Percentiles rank a stretch among this genome's conserved stretches.
phyloP scores from a whole-genome alignment of 2,329 filamentous ascomycete genomes.

The Fusarium hainanense region DNA sequence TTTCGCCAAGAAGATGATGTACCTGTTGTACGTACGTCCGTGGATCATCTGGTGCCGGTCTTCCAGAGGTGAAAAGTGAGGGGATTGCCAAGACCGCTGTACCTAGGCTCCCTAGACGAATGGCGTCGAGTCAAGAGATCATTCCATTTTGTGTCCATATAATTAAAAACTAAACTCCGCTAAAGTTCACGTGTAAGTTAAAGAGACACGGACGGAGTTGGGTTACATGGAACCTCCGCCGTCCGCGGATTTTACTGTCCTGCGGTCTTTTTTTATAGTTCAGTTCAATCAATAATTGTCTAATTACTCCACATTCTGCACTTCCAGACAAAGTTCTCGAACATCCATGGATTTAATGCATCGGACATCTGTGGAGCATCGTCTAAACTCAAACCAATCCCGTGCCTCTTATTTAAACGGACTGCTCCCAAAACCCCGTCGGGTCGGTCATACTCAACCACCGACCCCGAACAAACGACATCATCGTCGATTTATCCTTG shows the following conservation, averaged over 20 bases:
- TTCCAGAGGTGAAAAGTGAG: constrained; percentile 11
- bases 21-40: not conserved
- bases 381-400: constrained; percentile 19
- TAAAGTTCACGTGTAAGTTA: not conserved
- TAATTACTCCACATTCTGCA: not conserved
- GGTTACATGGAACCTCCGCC: constrained; percentile 2
- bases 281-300: not conserved
- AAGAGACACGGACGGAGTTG: constrained; percentile 4
- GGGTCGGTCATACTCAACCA: constrained; percentile 23
- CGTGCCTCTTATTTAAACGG: constrained; percentile 1
- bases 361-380: constrained; percentile 13
- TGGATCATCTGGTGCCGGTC: constrained; percentile 28
- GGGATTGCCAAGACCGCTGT: constrained; percentile 12
- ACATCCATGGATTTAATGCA: constrained; percentile 11
- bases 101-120: constrained; percentile 2
- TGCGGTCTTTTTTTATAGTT: not conserved
- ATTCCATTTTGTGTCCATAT: not conserved
- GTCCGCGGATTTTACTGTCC: constrained; percentile 10
- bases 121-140: constrained; percentile 1
- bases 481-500: constrained; percentile 28
- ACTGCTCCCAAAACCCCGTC: constrained; percentile 28
- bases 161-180: constrained; percentile 3
- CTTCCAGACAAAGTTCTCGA: constrained; percentile 23
- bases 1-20: constrained; percentile 17
- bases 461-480: constrained; percentile 22